Base-by-base conservation (phyloP, 306 rosid genomes). In the Acacia crassicarpa region DNA sequence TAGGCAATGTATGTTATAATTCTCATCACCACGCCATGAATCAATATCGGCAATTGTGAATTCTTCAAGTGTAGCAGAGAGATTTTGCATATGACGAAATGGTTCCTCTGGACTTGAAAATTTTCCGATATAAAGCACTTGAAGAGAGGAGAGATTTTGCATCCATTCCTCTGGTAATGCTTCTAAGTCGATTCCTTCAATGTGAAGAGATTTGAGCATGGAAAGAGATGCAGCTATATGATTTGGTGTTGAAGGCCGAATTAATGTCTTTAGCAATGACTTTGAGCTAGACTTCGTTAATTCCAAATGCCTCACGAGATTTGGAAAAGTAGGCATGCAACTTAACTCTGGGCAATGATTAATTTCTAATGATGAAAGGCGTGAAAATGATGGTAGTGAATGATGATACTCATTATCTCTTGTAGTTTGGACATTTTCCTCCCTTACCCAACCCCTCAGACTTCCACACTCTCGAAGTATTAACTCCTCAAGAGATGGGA, bases 401-500 rank as follows among this genome's bases (percentile, higher is more conserved):
- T 15, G 67, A 46, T 46, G 53, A 19, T 19, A 3, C 53, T 46
- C 19, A 5, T 2, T n/a, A 20, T 51, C 22, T 51, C 58, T 69
- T 41, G 33, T 41, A 69, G 11, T 22, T 2, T 69, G 46, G 17
- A 5, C 54, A 69, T 76, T 16, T 14, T 6, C 22, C 40, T 38
- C 33, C 9, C 13, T 32, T 45, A n/a, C 8, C 72, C 43, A 81
- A 9, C 84, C 84, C 49, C 4, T 81, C 46, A 81, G 65, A 6
- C 49, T 74, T 9, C 13, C 40, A 71, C 85, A 81, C 13, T 2
- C 1, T 0, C 0, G 0, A 22, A 62, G 17, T 1, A 0, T 0
- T 19, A 76, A 67, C 0, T 10, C 5, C 56, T 59, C 38, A 25
- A 76, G 0, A 40, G 58, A 58, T 13, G 17, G 43, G 27, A 61